Evolutionary conservation across 1,284 basidiomycete genomes (phyloP).

Genomic region (Ustilago trichophora): DNA sequence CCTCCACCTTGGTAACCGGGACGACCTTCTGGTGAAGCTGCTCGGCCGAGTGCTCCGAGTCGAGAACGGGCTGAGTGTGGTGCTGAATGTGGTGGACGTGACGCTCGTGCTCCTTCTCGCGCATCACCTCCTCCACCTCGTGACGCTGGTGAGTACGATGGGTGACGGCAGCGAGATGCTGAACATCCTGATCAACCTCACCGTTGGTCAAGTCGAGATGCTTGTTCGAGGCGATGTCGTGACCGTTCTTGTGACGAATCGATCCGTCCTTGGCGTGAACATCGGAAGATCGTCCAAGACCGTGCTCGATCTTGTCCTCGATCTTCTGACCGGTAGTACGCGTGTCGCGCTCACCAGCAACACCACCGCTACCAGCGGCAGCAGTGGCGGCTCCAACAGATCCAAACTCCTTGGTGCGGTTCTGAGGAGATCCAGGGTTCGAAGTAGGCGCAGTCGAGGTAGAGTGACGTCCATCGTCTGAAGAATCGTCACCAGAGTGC

Average conservation of each 20-base stretch:
- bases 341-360: constrained; percentile 2
- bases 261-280: constrained; percentile 46
- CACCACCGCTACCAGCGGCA: not conserved
- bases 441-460: constrained; percentile 38
- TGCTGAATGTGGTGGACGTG: constrained; percentile 66
- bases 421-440: constrained; percentile 29
- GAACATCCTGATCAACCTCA: constrained; percentile 64
- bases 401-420: constrained; percentile 20
- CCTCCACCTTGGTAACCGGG: constrained; percentile 59
- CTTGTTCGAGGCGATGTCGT: constrained; percentile 34
- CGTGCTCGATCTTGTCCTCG: constrained; percentile 40
- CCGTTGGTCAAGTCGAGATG: constrained; percentile 58
- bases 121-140: constrained; percentile 66
- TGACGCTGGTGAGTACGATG: constrained; percentile 63
- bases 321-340: constrained; percentile 26
- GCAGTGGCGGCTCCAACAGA: constrained; percentile 10
- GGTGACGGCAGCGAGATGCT: constrained; percentile 65
- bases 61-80: constrained; percentile 66
- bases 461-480: constrained; percentile 29
- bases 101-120: constrained; percentile 64
- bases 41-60: constrained; percentile 63
- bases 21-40: constrained; percentile 55
- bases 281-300: constrained; percentile 40
- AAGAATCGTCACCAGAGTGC: constrained; percentile 35
- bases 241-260: constrained; percentile 44